Evolutionary conservation across 192 early-diverging fungal species (phyloP).

Genomic region (Powellomyces hirtus): DNA sequence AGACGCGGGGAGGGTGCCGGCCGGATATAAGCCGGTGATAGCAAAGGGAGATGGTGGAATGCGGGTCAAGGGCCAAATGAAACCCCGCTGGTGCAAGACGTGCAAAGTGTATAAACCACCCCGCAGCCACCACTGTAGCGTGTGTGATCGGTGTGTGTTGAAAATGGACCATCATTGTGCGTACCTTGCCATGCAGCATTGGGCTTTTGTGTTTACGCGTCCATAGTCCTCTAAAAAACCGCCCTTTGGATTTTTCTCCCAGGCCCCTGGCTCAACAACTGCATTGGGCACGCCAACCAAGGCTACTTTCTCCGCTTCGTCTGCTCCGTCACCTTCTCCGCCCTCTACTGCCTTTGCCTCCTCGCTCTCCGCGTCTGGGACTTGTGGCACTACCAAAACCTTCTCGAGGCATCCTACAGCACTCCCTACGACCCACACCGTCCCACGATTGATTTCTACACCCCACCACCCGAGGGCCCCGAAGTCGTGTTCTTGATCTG

Average conservation of each 20-base stretch:
- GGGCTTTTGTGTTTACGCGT: too few relatives aligned
- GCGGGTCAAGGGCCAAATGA: background rate
- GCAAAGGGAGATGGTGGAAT: too few relatives aligned
- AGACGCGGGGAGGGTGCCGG: constrained; percentile 78
- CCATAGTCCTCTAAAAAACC: too few relatives aligned
- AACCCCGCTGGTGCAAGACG: constrained; percentile 46
- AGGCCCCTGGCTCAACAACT: constrained; percentile 87
- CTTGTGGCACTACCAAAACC: constrained; percentile 38
- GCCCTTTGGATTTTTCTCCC: background rate
- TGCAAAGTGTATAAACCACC: constrained; percentile 51
- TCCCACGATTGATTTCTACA: constrained; percentile 34
- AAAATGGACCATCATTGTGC: constrained; percentile 62
- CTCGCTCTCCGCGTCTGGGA: constrained; percentile 54
- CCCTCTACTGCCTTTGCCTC: constrained; percentile 54
- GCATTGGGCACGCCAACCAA: constrained; percentile 74
- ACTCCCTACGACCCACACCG: background rate
- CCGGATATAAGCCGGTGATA: constrained; percentile 25
- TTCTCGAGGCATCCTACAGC: constrained; percentile 8
- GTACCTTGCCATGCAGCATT: too few relatives aligned
- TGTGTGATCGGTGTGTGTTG: constrained; percentile 50
- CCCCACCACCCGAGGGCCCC: constrained; percentile 52
- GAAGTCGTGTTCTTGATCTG: constrained; percentile 74
- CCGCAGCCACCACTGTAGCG: constrained; percentile 49
- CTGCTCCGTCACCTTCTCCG: constrained; percentile 59
- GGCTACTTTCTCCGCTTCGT: constrained; percentile 80